Evolutionary conservation across 2,329 filamentous ascomycete genomes (phyloP).

Genomic region (Daldinia sp.): DNA sequence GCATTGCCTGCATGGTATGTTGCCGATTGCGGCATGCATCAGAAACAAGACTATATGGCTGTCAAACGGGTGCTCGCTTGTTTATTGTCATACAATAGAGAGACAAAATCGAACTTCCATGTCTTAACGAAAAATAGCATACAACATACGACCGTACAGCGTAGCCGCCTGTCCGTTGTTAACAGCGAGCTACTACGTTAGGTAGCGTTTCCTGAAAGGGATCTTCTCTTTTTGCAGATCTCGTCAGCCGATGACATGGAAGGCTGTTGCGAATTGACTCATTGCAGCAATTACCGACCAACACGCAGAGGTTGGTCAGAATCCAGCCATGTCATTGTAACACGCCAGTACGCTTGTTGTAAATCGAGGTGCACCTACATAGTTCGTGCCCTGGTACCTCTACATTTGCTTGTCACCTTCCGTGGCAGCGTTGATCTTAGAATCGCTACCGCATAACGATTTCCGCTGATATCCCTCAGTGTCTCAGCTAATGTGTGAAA

Average conservation of each 20-base stretch:
- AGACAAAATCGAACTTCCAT: slow-evolving; percentile 21
- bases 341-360: slow-evolving; percentile 24
- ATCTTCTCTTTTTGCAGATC: slow-evolving; percentile 21
- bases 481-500: slow-evolving; percentile 26
- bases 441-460: slow-evolving; percentile 5
- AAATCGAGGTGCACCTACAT: slow-evolving; percentile 13
- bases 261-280: slow-evolving; percentile 19
- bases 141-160: slow-evolving; percentile 14
- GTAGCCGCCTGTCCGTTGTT: slow-evolving; percentile 13
- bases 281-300: slow-evolving; percentile 17
- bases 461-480: slow-evolving; percentile 14
- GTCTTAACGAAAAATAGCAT: slow-evolving; percentile 24
- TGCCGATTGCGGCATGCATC: slow-evolving; percentile 29
- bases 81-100: slow-evolving; percentile 26
- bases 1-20: slow-evolving; percentile 13
- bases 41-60: slow-evolving; percentile 24
- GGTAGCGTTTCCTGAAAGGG: slow-evolving; percentile 14
- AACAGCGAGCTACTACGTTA: slow-evolving; percentile 13
- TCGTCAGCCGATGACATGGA: slow-evolving; percentile 18
- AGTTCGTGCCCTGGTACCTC: slow-evolving; percentile 7
- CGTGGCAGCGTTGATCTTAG: slow-evolving; percentile 17
- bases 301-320: slow-evolving; percentile 15
- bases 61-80: slow-evolving; percentile 27
- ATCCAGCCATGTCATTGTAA: slow-evolving; percentile 17
- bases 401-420: slow-evolving; percentile 5